Evolutionary conservation across 75 land plant species (phyloP).

Genomic region (Picea glauca): DNA sequence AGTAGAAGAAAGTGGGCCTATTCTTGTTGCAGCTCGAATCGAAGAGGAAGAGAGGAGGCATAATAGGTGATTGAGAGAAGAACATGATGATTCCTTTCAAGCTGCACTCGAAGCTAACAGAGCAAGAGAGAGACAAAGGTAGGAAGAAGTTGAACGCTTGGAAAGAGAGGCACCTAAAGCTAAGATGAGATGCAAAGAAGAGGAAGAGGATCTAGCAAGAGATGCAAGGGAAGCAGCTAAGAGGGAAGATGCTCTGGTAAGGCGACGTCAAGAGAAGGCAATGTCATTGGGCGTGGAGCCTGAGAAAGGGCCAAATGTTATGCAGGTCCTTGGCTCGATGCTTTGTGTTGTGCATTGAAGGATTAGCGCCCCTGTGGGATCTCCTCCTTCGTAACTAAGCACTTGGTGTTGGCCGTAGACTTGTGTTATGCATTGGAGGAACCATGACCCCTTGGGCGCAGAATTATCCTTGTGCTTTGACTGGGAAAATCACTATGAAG

Average conservation of each 20-base stretch:
- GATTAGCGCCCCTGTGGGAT: too few species aligned
- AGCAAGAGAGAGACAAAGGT: constrained; percentile 72
- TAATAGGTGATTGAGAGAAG: constrained; percentile 83
- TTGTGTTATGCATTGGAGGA: too few species aligned
- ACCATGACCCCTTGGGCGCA: too few species aligned
- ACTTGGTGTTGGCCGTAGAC: too few species aligned
- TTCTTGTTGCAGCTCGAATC: constrained; percentile 74
- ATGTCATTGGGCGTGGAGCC: too few species aligned
- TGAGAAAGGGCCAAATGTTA: too few species aligned
- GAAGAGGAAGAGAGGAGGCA: constrained; percentile 95
- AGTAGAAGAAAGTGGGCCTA: constrained; percentile 81
- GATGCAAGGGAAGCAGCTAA: constrained; percentile 88
- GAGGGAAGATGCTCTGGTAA: constrained; percentile 67
- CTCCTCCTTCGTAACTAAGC: too few species aligned
- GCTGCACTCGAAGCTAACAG: constrained; percentile 98
- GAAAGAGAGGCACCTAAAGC: constrained; percentile 85
- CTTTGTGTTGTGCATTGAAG: too few species aligned
- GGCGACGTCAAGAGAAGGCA: constrained; percentile 23
- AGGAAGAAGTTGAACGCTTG: constrained; percentile 72
- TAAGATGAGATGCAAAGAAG: constrained; percentile 70
- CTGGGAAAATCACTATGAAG: too few species aligned
- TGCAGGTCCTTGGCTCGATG: too few species aligned
- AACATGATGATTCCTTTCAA: constrained; percentile 96
- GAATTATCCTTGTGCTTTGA: too few species aligned
- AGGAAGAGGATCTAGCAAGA: constrained; percentile 79